phyloP scores from a whole-genome alignment of 257 asterid genomes.

The Capsicum baccatum region DNA sequence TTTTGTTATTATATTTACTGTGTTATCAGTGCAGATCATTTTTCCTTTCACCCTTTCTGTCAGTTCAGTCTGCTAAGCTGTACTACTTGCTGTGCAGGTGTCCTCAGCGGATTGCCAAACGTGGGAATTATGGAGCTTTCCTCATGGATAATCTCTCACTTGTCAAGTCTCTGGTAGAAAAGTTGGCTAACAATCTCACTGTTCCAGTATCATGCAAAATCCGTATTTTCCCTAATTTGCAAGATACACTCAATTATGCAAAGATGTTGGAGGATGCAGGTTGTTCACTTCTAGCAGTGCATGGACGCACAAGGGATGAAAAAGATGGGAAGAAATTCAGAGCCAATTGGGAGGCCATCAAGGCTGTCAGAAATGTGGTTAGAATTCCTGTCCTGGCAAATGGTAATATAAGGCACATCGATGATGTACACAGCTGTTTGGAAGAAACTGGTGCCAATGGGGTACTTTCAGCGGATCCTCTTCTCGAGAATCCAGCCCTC shows the following conservation, averaged over 20 bases:
- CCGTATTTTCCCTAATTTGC: slow-evolving; percentile 75
- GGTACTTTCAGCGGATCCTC: slow-evolving; percentile 91
- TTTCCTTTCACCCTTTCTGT: background rate
- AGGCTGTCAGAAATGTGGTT: slow-evolving; percentile 78
- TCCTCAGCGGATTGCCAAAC: slow-evolving; percentile 91
- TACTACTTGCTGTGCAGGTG: slow-evolving; percentile 54
- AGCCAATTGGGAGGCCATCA: slow-evolving; percentile 85
- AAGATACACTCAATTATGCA: slow-evolving; percentile 84
- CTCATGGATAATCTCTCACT: slow-evolving; percentile 96
- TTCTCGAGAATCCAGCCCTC: slow-evolving; percentile 94
- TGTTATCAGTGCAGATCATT: background rate
- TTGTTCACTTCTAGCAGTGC: slow-evolving; percentile 90
- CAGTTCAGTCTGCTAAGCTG: background rate
- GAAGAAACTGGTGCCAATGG: slow-evolving; percentile 82
- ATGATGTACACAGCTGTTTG: slow-evolving; percentile 72
- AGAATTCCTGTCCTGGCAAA: slow-evolving; percentile 94
- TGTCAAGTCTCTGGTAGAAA: slow-evolving; percentile 82
- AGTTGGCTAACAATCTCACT: slow-evolving; percentile 65
- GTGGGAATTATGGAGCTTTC: slow-evolving; percentile 96
- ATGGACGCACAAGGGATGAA: slow-evolving; percentile 94
- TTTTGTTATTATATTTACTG: background rate
- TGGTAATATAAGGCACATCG: slow-evolving; percentile 81
- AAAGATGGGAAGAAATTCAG: slow-evolving; percentile 87
- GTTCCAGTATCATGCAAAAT: slow-evolving; percentile 94
- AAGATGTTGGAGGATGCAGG: slow-evolving; percentile 98